These are phyloP conservation scores for Mariannaea elegans DNA, from an alignment of 2,329 filamentous ascomycete genomes.

Conservation along the genomic window DNA sequence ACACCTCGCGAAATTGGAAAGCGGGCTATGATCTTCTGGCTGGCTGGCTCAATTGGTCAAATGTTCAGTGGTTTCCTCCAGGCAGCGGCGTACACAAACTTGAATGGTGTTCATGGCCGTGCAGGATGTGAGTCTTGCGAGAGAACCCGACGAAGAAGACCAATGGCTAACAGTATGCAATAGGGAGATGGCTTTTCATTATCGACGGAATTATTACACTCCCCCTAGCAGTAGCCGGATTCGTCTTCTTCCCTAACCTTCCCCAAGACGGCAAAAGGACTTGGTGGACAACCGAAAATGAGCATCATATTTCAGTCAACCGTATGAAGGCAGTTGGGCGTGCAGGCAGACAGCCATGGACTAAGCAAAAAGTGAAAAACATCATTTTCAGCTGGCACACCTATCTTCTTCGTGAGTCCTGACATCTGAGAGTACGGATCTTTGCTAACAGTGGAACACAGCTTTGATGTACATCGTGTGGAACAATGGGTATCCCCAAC, in stretches of 20 bases:
- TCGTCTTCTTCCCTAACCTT: slow-evolving; percentile 29
- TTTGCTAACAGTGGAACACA: neutral
- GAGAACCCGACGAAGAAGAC: neutral
- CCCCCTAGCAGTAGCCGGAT: slow-evolving; percentile 23
- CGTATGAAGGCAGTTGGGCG: slow-evolving; percentile 28
- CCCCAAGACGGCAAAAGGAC: slow-evolving; percentile 28
- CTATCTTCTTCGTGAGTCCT: slow-evolving; percentile 25
- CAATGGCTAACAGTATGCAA: neutral
- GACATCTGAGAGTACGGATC: rapidly evolving
- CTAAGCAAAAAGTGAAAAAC: slow-evolving; percentile 19
- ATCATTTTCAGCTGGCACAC: slow-evolving; percentile 33
- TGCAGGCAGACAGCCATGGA: slow-evolving; percentile 30
- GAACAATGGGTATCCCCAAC: slow-evolving; percentile 28
- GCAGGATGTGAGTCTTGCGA: slow-evolving; percentile 23
- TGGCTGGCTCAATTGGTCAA: slow-evolving; percentile 25
- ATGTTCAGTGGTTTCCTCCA: slow-evolving; percentile 31
- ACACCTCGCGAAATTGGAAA: slow-evolving; percentile 34
- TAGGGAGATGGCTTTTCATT: slow-evolving; percentile 31
- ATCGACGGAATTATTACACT: slow-evolving; percentile 31
- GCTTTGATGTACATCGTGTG: slow-evolving; percentile 28
- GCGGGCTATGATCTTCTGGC: slow-evolving; percentile 31
- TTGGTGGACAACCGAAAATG: slow-evolving; percentile 30
- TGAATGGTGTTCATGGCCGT: slow-evolving; percentile 24
- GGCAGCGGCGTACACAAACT: slow-evolving; percentile 27
- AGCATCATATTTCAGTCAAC: slow-evolving; percentile 20